phyloP scores from a whole-genome alignment of 495 filamentous ascomycete genomes.

The Neurospora sp. region DNA sequence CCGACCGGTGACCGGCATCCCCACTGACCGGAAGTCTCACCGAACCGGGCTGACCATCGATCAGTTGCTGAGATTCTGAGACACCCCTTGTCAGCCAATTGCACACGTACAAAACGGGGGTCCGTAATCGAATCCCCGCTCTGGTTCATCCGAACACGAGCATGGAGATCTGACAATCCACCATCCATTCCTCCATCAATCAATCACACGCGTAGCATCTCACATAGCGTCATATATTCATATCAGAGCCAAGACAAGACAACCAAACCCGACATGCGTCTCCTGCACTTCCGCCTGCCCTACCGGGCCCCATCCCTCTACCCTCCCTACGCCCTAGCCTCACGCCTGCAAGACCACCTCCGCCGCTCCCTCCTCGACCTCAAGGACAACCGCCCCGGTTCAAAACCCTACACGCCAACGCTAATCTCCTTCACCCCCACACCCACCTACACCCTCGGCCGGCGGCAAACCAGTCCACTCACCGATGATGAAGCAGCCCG shows the following conservation, averaged over 20 bases:
- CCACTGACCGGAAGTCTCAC: neutral
- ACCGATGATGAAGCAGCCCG: constrained; percentile 33
- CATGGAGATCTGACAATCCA: neutral
- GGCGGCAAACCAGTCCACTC: constrained; percentile 59
- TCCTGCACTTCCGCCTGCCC: constrained; percentile 66
- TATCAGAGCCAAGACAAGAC: too few species aligned
- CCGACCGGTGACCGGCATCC: neutral
- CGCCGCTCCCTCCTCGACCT: constrained; percentile 23
- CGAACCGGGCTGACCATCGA: neutral
- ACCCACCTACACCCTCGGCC: constrained; percentile 84
- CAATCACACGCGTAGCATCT: neutral
- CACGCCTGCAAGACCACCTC: constrained; percentile 31
- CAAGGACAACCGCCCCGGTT: constrained; percentile 19
- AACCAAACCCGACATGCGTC: constrained; percentile 19
- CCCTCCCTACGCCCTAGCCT: constrained; percentile 31
- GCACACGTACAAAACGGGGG: neutral
- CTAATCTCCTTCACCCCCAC: constrained; percentile 76
- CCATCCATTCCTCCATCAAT: neutral
- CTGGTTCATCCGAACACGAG: neutral
- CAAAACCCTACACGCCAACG: constrained; percentile 39
- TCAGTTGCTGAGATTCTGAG: neutral
- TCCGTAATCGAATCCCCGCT: neutral
- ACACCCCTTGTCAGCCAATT: neutral
- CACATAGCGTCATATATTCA: neutral
- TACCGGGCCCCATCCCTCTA: constrained; percentile 19